These are phyloP conservation scores for Leccinum barrowsii DNA, from an alignment of 768 basidiomycete genomes.

Conservation along the genomic window DNA sequence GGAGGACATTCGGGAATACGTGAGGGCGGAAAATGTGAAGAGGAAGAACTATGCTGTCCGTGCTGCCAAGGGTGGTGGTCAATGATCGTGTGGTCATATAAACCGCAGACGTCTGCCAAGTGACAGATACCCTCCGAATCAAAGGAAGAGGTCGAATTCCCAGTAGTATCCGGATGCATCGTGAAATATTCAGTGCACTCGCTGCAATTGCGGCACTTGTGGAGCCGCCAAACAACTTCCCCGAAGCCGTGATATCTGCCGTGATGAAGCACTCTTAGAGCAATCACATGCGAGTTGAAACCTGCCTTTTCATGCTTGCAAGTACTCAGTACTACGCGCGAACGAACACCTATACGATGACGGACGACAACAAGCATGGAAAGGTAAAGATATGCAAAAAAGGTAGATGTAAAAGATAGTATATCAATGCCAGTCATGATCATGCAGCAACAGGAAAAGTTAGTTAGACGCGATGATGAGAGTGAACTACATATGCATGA, in stretches of 20 bases:
- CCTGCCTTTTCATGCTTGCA: not conserved
- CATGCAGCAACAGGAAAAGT: not conserved
- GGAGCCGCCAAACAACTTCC: not conserved
- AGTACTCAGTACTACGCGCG: constrained; percentile 14
- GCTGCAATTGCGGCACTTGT: too few relatives aligned
- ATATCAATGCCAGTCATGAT: constrained; percentile 7
- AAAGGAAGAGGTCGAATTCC: not conserved
- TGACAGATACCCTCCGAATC: not conserved
- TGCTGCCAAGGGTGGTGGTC: constrained; percentile 35
- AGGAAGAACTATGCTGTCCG: constrained; percentile 22
- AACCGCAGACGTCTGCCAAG: too few relatives aligned
- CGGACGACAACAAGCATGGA: not conserved
- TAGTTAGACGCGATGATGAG: not conserved
- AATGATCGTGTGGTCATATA: too few relatives aligned
- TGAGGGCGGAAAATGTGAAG: constrained; percentile 21
- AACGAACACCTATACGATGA: constrained; percentile 1
- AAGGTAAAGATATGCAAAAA: not conserved
- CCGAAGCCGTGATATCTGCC: not conserved
- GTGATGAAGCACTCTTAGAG: not conserved
- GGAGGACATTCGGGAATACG: constrained; percentile 19
- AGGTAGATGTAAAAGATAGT: not conserved
- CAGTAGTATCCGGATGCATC: not conserved
- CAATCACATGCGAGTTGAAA: not conserved
- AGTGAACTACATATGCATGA: not conserved
- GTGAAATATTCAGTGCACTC: too few relatives aligned